Base-by-base conservation (phyloP, 1,139 yeast genomes). In the Magnusiomyces starmeri region DNA sequence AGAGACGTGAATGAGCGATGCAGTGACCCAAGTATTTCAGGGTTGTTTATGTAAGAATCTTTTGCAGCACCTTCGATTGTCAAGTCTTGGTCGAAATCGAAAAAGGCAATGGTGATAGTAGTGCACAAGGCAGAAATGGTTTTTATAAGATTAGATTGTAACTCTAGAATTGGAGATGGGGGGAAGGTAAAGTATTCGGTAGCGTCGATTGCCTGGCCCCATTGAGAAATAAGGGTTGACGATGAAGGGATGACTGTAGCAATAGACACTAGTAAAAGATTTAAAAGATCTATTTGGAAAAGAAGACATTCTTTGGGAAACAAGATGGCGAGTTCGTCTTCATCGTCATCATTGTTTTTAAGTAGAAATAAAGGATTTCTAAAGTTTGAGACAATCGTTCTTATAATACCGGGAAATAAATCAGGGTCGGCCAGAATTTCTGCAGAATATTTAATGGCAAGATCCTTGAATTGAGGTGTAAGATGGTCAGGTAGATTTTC, bases 121-220 rank as follows among this genome's bases (percentile, higher is more conserved):
- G 59, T 49, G 35, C 59, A 57, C 25, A 65, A 57, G 1, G 64
- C 58, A 37, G 53, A 52, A 14, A 57, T 43, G 26, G 46, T 32
- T 20, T 52, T 46, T 14, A 43, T 43, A 25, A 54, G 37, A 32
- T 48, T 41, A 22, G 40, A 21, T 40, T 51, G 49, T 6, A 18
- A 4, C 22, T 40, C 12, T 34, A 49, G 43, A 39, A 50, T 20
- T 21, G 50, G 8, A 40, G 47, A 18, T 68, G 63, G 22, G 69
- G 70, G 34, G 73, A 62, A 3, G 2, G 67, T 55, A 26, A 76
- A 70, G 58, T 74, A 79, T 45, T 70, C 69, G 2, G 75, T 72
- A 4, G 68, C 62, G 16, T 70, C 66, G 75, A 81, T 73, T 24
- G 80, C 66, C 4, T 70, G 61, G 57, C 83, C 82, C 95, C 95